Evolutionary conservation across 2,329 filamentous ascomycete genomes (phyloP).

Genomic region (Sporothrix pseudoabietina): DNA sequence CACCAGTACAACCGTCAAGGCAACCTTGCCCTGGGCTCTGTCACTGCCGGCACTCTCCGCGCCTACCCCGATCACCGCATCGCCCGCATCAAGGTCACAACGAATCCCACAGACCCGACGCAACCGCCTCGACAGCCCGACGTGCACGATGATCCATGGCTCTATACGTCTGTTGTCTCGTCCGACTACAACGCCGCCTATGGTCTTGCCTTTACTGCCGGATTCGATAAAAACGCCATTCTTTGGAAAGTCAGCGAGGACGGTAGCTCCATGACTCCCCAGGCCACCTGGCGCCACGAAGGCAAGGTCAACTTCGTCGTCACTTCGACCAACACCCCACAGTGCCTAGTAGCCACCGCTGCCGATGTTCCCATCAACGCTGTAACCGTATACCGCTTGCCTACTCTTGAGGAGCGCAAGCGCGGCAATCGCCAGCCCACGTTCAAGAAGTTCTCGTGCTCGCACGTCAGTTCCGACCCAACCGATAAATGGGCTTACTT

Average conservation of each 20-base stretch:
- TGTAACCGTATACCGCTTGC: constrained; percentile 59
- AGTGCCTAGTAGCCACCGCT: constrained; percentile 59
- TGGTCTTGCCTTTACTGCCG: constrained; percentile 58
- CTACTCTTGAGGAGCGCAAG: constrained; percentile 38
- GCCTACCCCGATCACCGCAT: constrained; percentile 62
- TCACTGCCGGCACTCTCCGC: constrained; percentile 47
- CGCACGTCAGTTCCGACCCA: constrained; percentile 40
- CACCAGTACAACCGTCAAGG: constrained; percentile 68
- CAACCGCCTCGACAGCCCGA: constrained; percentile 59
- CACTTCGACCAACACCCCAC: constrained; percentile 54
- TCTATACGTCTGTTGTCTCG: constrained; percentile 65
- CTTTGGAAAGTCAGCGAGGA: constrained; percentile 53
- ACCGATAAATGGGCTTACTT: constrained; percentile 62
- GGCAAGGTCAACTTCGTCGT: constrained; percentile 66
- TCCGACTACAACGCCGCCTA: constrained; percentile 56
- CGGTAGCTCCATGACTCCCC: constrained; percentile 47
- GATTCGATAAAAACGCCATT: constrained; percentile 64
- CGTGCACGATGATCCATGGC: constrained; percentile 60
- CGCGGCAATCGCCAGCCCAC: constrained; percentile 41
- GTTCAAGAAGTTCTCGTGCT: constrained; percentile 49
- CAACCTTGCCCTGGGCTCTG: constrained; percentile 61
- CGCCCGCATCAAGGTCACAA: constrained; percentile 54
- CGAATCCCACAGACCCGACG: background rate
- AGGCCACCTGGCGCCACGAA: constrained; percentile 58
- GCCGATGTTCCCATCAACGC: constrained; percentile 58